Base-by-base conservation (phyloP, 345 rosid genomes). In the Pistacia atlantica region DNA sequence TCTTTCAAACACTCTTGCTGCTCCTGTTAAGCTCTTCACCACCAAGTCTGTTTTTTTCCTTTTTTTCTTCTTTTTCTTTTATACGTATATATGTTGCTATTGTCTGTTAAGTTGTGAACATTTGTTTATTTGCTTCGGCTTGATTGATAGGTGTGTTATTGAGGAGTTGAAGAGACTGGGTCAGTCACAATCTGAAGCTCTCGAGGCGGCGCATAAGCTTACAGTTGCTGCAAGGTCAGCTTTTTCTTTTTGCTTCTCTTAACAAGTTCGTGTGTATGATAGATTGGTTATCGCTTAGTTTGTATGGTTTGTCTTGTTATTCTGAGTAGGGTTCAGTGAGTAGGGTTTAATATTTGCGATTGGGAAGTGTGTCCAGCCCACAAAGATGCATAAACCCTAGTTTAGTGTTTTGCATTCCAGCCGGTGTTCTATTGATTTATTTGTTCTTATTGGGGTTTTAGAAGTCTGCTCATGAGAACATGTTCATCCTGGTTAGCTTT, bases 21-120 rank as follows among this genome's bases (percentile, higher is more conserved):
- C 87, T 12, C 80, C 94, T 10, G 94, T 92, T 80, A 96, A 88
- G 89, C 93, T 93, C 85, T 96, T 91, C 90, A 92, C 94, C 46
- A 92, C 94, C 75, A 87, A 88, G 99, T 95, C 37, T 69, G 35
- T 28, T 5, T 5, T 16, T 42, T n/a, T 73, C 48, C 3, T n/a
- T 8, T 3, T 58, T 3, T 4, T 14, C 7, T 31, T 10, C 4
- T 65, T 28, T 13, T 11, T 31, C 33, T 31, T 31, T 31, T 31
- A 31, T 46, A 4, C 9, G 35, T n/a, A 14, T 31, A 10, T 46
- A 14, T 59, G 52, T 12, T 65, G 65, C 12, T 55, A 16, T 16
- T 68, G 4, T 65, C 5, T 62, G 13, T 52, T 5, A 9, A 2
- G 57, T 67, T 63, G 13, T 14, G 37, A 0, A 4, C 5, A 1